Conservation (phyloP, 495 filamentous ascomycete species). For the Penicillium mononematosum region DNA sequence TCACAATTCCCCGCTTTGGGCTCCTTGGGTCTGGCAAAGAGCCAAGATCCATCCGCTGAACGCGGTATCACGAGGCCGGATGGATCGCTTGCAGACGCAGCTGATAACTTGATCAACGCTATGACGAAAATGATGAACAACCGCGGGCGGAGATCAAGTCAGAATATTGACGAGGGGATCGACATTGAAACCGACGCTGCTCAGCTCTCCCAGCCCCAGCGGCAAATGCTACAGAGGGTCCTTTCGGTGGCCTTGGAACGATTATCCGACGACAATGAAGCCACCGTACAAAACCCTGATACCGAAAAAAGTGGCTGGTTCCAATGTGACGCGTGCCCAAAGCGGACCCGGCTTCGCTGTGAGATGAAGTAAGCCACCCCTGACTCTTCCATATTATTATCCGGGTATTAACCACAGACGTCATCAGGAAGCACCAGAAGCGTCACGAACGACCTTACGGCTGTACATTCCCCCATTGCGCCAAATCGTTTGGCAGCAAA, state of each 20-base stretch:
- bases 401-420: constrained; percentile 18
- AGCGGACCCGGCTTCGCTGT: constrained; percentile 57
- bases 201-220: constrained; percentile 31
- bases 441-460: constrained; percentile 85
- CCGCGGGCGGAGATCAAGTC: constrained; percentile 27
- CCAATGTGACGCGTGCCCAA: constrained; percentile 54
- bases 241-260: constrained; percentile 34
- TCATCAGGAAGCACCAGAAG: constrained; percentile 77
- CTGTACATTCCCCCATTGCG: constrained; percentile 75
- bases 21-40: constrained; percentile 3
- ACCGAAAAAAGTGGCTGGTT: constrained; percentile 40
- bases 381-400: neutral
- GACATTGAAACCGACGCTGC: constrained; percentile 22
- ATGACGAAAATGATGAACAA: constrained; percentile 42
- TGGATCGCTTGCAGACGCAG: constrained; percentile 32
- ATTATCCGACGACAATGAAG: constrained; percentile 25
- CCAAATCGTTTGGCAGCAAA: constrained; percentile 83
- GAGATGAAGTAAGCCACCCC: constrained; percentile 63
- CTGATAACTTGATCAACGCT: constrained; percentile 37
- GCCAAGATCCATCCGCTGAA: neutral
- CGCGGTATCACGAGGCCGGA: constrained; percentile 21
- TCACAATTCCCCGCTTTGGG: constrained; percentile 9
- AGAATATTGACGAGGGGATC: constrained; percentile 30
- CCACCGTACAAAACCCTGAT: constrained; percentile 15
- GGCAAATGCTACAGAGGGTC: constrained; percentile 39